Evolutionary conservation across 768 basidiomycete species (phyloP).

Genomic region (Boletus pseudo-olivaceus): DNA sequence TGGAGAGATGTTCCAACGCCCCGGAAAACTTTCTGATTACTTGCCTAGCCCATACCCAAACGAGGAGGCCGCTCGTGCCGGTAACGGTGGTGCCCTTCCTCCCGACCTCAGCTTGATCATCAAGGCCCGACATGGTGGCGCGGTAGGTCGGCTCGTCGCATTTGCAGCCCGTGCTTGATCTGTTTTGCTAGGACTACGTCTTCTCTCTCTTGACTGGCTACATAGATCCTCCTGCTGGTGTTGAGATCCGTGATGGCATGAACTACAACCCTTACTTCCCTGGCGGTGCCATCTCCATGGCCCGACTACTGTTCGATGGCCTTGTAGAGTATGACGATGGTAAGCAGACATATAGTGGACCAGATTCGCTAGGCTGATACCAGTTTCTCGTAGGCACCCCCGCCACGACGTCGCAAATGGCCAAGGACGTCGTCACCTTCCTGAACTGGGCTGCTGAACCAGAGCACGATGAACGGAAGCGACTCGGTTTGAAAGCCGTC

Average conservation of each 20-base stretch:
- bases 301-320: constrained; percentile 92
- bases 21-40: constrained; percentile 98
- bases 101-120: constrained; percentile 96
- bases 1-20: constrained; percentile 98
- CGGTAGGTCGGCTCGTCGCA: constrained; percentile 52
- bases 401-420: constrained; percentile 97
- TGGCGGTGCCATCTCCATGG: constrained; percentile 98
- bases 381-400: constrained; percentile 67
- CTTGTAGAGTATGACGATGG: constrained; percentile 97
- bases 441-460: constrained; percentile 97
- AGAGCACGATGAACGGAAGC: constrained; percentile 97
- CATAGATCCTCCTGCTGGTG: constrained; percentile 92
- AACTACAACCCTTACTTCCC: constrained; percentile 99
- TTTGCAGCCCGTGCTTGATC: constrained; percentile 1
- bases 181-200: constrained; percentile 75
- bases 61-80: constrained; percentile 93
- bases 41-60: constrained; percentile 94
- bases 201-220: constrained; percentile 97
- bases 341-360: constrained; percentile 30
- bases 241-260: constrained; percentile 94
- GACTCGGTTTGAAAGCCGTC: constrained; percentile 92
- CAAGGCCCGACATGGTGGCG: constrained; percentile 96
- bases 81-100: constrained; percentile 92
- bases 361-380: constrained; percentile 5
- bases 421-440: constrained; percentile 97